These are phyloP conservation scores for Stephanodiscus triporus DNA, from an alignment of 108 stramenopile species.

Conservation along the genomic window DNA sequence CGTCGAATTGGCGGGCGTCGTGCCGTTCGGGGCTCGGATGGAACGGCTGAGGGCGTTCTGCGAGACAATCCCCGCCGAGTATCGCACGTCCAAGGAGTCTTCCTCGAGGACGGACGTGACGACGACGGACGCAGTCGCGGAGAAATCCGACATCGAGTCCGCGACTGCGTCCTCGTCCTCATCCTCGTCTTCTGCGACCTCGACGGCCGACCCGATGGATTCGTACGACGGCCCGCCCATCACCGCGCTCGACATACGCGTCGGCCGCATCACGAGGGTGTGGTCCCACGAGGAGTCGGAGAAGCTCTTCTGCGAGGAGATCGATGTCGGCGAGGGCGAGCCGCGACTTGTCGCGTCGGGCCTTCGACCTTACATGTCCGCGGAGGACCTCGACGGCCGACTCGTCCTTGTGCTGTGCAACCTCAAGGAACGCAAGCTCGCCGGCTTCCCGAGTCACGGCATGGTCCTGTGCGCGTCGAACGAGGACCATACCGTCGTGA, in stretches of 20 bases:
- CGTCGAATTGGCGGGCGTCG: conserved; percentile 59
- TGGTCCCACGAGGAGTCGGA: conserved; percentile 97
- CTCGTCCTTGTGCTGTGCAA: conserved; percentile 97
- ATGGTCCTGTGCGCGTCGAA: conserved; percentile 98
- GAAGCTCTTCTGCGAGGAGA: conserved; percentile 98
- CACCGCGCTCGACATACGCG: conserved; percentile 89
- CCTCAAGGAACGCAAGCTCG: conserved; percentile 94
- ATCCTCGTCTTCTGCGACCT: conserved; percentile 27
- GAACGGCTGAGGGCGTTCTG: conserved; percentile 69
- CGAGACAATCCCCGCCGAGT: conserved; percentile 83
- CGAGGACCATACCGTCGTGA: conserved; percentile 88
- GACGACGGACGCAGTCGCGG: conserved; percentile 6
- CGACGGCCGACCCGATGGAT: conserved; percentile 64
- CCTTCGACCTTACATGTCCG: conserved; percentile 80
- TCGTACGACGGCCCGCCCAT: conserved; percentile 87
- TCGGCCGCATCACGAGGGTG: conserved; percentile 87
- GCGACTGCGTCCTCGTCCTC: conserved; percentile 11
- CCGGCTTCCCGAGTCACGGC: conserved; percentile 94
- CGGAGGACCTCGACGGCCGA: conserved; percentile 87
- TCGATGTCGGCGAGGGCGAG: conserved; percentile 96
- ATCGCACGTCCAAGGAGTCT: conserved; percentile 46
- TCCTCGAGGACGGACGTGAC: conserved; percentile 9
- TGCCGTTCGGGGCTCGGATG: conserved; percentile 65
- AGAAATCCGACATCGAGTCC: conserved; percentile 10
- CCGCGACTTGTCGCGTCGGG: conserved; percentile 95